Conservation (phyloP, 75 land plant genomes). For the Picea sitchensis region DNA sequence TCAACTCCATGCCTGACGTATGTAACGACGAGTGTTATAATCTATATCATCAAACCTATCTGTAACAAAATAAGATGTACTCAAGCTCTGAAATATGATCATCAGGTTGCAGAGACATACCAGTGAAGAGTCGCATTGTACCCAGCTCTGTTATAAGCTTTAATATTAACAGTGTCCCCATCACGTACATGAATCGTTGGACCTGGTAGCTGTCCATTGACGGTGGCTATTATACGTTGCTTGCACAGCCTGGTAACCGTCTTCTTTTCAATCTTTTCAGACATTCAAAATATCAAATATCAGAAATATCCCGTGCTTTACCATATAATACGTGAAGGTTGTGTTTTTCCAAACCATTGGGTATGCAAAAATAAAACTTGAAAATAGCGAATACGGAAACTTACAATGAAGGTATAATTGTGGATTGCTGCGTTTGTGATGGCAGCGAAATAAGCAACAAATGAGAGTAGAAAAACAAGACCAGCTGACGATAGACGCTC, state of each 20-base stretch:
- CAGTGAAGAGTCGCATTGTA: conserved; percentile 18
- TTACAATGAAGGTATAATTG: not conserved
- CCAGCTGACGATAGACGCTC: no score
- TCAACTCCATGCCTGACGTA: not conserved
- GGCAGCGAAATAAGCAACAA: not conserved
- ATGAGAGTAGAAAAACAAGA: no score
- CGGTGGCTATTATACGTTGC: not conserved
- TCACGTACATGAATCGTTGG: conserved; percentile 12
- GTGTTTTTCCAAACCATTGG: not conserved
- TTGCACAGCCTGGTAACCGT: not conserved
- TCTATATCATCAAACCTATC: not conserved
- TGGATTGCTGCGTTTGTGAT: not conserved
- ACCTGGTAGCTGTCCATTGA: conserved; percentile 20
- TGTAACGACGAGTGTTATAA: not conserved
- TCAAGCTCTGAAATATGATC: not conserved
- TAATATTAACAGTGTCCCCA: conserved; percentile 17
- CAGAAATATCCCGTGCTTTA: not conserved
- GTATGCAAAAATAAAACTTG: not conserved
- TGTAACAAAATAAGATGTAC: not conserved
- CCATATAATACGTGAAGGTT: no score
- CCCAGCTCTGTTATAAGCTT: conserved; percentile 17
- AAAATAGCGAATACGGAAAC: not conserved
- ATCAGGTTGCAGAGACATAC: not conserved
- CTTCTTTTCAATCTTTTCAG: not conserved
- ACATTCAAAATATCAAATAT: not conserved